Percentiles rank a stretch among this genome's conserved stretches.
Conservation (phyloP, 106 monocot genomes). For the Cymbidium sinense region DNA sequence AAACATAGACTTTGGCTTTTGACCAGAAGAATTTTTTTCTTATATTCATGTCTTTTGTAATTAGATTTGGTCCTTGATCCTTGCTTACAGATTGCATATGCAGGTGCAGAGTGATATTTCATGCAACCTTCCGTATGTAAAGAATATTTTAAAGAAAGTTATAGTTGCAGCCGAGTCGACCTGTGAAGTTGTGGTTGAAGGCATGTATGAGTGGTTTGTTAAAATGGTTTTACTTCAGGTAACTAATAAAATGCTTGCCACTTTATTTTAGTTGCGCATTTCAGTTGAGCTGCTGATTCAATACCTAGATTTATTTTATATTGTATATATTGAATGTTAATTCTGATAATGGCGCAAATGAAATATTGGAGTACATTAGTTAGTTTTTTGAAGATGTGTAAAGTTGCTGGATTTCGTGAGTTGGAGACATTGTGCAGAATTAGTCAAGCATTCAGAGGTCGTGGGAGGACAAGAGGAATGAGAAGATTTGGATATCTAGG, state of each 20-base stretch:
- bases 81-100: background rate
- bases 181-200: conserved; percentile 31
- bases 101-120: conserved; percentile 19
- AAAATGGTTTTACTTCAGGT: conserved; percentile 32
- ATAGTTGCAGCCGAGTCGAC: conserved; percentile 44
- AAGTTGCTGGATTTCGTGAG: too few species aligned
- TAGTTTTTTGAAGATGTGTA: too few species aligned
- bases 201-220: conserved; percentile 55
- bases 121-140: conserved; percentile 24
- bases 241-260: background rate
- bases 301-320: background rate
- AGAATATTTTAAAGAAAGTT: conserved; percentile 47
- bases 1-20: background rate
- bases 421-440: too few species aligned
- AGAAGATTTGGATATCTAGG: too few species aligned
- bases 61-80: background rate
- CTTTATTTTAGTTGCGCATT: background rate
- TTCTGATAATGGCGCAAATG: too few species aligned
- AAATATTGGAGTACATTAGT: too few species aligned
- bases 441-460: too few species aligned
- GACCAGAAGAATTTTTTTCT: background rate
- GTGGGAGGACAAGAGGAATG: too few species aligned
- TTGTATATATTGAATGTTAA: background rate
- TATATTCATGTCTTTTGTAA: background rate
- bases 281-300: background rate